Evolutionary conservation across 768 basidiomycete genomes (phyloP), one percentile per base, ranked within the genome.

Genomic region (Rhizopogon roseolus): DNA sequence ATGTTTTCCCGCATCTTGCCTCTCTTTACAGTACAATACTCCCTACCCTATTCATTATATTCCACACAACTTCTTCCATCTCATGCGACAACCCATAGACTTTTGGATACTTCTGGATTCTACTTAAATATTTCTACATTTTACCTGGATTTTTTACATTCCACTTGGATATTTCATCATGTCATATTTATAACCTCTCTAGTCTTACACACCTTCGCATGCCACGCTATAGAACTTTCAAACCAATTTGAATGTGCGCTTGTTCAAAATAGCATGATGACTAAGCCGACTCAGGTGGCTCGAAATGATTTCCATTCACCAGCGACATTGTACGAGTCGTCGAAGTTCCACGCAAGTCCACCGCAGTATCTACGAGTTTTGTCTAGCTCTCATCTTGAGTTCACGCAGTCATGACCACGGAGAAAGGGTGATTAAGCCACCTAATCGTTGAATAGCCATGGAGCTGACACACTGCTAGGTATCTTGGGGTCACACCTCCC

Each of bases 401-500:
- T 36, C 50, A 37, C 32, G 19, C 29, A 45, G 41, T 45, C 61
- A 76, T 76, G 75, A 65, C 75, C 16, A 72, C 73, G 50, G 76
- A 76, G 62, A 71, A 59, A 67, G 71, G 71, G 77, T 75, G 67
- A 61, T 13, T 50, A 57, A 16, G 22, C 52, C n/a, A 34, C 63
- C 56, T 61, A 17, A n/a, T 28, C 51, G 38, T 54, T 54, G 40
- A 25, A 27, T 16, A 17, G 36, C 8, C 9, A 57, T 38, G 11
- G 13, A 70, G 54, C 27, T 32, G 2, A 25, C 29, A 6, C 37
- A 52, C 50, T 58, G 38, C 25, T 67, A 91, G 89, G 62, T 87
- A 80, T 70, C 76, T 87, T 48, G 90, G 90, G 55, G 90, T 93
- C 27, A 93, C 90, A 13, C 86, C 86, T 38, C 93, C 93, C 50